Base-by-base conservation (phyloP, 306 rosid genomes). In the Clitoria ternatea region DNA sequence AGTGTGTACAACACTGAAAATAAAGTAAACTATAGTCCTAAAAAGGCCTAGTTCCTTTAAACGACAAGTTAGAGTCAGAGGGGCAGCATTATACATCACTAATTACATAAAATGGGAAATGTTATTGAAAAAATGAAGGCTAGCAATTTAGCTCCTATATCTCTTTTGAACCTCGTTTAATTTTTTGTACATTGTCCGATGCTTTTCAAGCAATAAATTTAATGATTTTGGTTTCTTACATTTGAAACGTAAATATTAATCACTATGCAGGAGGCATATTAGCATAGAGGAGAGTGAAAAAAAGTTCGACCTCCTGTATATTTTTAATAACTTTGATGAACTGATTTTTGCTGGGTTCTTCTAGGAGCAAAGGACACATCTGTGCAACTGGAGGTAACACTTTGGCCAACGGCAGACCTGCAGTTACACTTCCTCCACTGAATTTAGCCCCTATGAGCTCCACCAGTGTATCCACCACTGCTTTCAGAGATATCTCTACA, bases 281-380 rank as follows among this genome's bases (percentile, higher is more conserved):
- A 63, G 99, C 80, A 79, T 95, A 95, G 75, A 95, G 87, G 78
- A 84, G 86, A 72, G 97, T 86, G 87, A 87, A 88, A 74, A 95
- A 91, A 69, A 80, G 81, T 79, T 89, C 96, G 60, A 91, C 91
- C 79, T 95, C 96, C 52, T 84, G 90, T 73, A 77, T 75, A 24
- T 69, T 78, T 66, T 56, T 75, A 59, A 91, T 80, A 65, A 73
- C 69, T 77, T 83, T 84, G 75, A 87, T 83, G 91, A 87, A 95
- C 73, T 48, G 88, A 50, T 84, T 89, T 77, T 79, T 89, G 75
- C 81, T 74, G 26, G 91, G 92, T 53, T 86, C 97, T 62, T 82
- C 89, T n/a, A 95, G 84, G 69, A 91, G 82, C 19, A 64, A 22
- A 19, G 96, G 96, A 73, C 97, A 87, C 84, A 79, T 81, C 48